phyloP scores from a whole-genome alignment of 1,284 basidiomycete species.

The Gymnopus androsaceus region DNA sequence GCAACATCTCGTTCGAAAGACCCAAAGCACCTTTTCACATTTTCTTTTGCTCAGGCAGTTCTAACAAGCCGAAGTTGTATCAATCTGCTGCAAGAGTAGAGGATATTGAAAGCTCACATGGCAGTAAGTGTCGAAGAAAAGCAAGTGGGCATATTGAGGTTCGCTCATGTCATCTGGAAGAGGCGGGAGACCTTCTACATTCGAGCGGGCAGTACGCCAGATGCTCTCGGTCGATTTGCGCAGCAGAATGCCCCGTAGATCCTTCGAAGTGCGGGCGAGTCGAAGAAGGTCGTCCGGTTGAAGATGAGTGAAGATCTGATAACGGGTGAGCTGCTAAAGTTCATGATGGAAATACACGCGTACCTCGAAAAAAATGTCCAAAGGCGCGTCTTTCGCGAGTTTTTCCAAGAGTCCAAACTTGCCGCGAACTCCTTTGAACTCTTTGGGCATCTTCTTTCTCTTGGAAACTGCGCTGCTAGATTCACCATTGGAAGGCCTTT shows the following conservation, averaged over 20 bases:
- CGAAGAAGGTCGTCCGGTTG: slow-evolving; percentile 29
- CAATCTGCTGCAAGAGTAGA: no score
- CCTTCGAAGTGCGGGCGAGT: slow-evolving; percentile 28
- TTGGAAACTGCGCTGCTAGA: no score
- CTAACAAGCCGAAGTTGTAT: no score
- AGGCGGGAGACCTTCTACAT: slow-evolving; percentile 28
- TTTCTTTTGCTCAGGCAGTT: neutral
- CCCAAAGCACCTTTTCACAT: slow-evolving; percentile 7
- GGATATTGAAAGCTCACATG: slow-evolving; percentile 26
- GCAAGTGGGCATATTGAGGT: slow-evolving; percentile 32
- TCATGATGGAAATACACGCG: neutral
- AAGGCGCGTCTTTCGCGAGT: no score
- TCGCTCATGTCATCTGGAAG: slow-evolving; percentile 32
- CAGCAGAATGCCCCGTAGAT: slow-evolving; percentile 27
- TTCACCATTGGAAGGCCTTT: no score
- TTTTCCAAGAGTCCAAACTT: no score
- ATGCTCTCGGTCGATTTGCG: slow-evolving; percentile 23
- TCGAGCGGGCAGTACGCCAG: slow-evolving; percentile 27
- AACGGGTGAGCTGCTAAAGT: neutral
- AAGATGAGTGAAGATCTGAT: slow-evolving; percentile 29
- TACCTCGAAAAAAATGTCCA: slow-evolving; percentile 14
- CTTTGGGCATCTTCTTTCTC: no score
- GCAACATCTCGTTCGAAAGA: slow-evolving; percentile 4
- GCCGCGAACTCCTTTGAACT: no score
- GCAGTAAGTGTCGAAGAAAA: slow-evolving; percentile 30